Percentiles rank a stretch among this genome's conserved stretches.
Evolutionary conservation across 2,329 filamentous ascomycete genomes (phyloP).

Genomic region (Hypoxylon sp.): DNA sequence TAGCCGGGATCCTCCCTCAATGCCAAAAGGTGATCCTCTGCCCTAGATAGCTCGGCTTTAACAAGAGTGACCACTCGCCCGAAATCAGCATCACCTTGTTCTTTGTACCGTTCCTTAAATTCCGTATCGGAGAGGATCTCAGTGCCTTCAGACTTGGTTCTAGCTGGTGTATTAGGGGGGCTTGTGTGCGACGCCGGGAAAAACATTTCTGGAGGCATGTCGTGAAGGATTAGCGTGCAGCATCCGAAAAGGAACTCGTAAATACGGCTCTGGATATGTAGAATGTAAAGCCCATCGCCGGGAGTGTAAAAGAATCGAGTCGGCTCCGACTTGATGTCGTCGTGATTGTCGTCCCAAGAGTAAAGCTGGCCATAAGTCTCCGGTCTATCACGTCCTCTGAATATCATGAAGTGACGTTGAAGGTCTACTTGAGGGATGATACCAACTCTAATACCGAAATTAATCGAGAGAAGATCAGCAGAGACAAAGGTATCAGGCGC

Average conservation of each 20-base stretch:
- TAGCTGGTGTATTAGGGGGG: not conserved
- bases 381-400: slow-evolving; percentile 3
- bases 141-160: slow-evolving; percentile 1
- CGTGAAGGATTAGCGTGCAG: slow-evolving; percentile 31
- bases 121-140: slow-evolving; percentile 4
- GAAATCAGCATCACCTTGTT: not conserved
- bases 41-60: not conserved
- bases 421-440: not conserved
- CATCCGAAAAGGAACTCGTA: slow-evolving; percentile 26
- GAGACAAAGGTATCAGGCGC: slow-evolving; percentile 12
- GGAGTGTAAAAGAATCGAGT: not conserved
- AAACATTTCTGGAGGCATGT: slow-evolving; percentile 9
- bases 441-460: not conserved
- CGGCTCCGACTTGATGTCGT: not conserved
- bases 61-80: slow-evolving; percentile 12
- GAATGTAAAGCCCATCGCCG: slow-evolving; percentile 17
- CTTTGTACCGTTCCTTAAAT: slow-evolving; percentile 27
- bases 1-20: slow-evolving; percentile 34
- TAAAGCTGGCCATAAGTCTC: slow-evolving; percentile 31
- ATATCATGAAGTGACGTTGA: slow-evolving; percentile 10
- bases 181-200: not conserved
- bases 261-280: slow-evolving; percentile 25
- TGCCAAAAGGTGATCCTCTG: slow-evolving; percentile 30
- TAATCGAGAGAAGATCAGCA: not conserved
- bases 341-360: not conserved